Evolutionary conservation across 75 land plant species (phyloP).

Genomic region (Pinus taeda): DNA sequence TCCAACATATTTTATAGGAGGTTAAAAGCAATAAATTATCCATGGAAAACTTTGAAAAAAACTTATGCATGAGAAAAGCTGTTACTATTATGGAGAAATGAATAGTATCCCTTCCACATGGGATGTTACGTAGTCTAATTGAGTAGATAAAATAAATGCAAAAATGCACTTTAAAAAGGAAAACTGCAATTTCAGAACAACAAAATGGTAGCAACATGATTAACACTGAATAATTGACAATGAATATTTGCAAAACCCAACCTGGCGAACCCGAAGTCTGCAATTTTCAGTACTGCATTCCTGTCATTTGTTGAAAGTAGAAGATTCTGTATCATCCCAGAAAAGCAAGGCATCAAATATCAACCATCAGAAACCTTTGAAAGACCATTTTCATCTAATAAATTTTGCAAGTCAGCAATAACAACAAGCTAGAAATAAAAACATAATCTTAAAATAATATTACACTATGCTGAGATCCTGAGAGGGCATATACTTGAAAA

Average conservation of each 20-base stretch:
- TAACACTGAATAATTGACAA: background rate
- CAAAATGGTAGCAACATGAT: background rate
- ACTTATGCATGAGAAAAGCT: background rate
- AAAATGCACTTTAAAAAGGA: background rate
- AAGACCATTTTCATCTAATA: too few relatives aligned
- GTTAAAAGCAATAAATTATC: background rate
- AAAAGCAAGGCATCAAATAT: background rate
- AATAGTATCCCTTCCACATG: background rate
- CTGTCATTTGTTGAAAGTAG: constrained; percentile 73
- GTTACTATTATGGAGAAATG: background rate
- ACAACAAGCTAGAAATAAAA: too few relatives aligned
- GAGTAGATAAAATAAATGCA: background rate
- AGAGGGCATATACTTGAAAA: too few relatives aligned
- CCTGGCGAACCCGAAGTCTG: constrained; percentile 99
- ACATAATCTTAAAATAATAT: too few relatives aligned
- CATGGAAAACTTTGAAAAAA: background rate
- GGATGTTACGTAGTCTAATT: background rate
- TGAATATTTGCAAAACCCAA: constrained; percentile 15
- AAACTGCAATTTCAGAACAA: constrained; percentile 2
- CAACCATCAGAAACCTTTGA: too few relatives aligned
- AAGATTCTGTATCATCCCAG: constrained; percentile 64
- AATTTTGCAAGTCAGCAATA: too few relatives aligned
- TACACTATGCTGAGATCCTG: too few relatives aligned
- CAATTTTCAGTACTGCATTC: constrained; percentile 83
- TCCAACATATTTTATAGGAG: background rate